Evolutionary conservation across 225 moss, liverwort and hornwort genomes (phyloP).

Genomic region (Antitrichia curtipendula): DNA sequence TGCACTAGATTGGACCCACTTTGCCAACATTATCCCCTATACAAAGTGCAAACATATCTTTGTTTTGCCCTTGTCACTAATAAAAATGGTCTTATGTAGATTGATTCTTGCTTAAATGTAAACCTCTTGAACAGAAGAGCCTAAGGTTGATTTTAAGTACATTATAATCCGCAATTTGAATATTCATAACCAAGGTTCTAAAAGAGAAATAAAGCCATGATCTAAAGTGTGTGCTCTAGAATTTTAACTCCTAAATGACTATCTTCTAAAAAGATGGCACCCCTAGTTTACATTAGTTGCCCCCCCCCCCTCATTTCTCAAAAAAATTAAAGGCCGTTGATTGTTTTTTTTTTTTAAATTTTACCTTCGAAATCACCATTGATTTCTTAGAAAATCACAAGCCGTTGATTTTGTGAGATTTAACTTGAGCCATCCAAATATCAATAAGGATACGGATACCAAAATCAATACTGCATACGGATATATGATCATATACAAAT

Average conservation of each 20-base stretch:
- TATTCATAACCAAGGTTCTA: background rate
- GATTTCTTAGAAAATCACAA: too few relatives aligned
- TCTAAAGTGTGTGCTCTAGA: background rate
- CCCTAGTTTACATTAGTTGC: too few relatives aligned
- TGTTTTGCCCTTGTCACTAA: background rate
- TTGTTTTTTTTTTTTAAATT: too few relatives aligned
- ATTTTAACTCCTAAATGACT: background rate
- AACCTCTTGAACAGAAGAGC: background rate
- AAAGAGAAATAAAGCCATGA: background rate
- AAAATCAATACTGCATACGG: too few relatives aligned
- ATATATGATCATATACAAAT: too few relatives aligned
- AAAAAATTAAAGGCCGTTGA: too few relatives aligned
- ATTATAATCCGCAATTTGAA: background rate
- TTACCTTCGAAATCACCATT: too few relatives aligned
- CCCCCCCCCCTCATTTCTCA: too few relatives aligned
- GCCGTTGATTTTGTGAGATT: too few relatives aligned
- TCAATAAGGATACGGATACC: too few relatives aligned
- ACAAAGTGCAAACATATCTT: background rate
- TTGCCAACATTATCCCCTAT: background rate
- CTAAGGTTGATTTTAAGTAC: background rate
- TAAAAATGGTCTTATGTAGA: background rate
- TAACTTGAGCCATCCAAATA: too few relatives aligned
- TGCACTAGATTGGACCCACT: rapidly evolving
- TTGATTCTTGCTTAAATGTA: background rate
- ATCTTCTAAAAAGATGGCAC: too few relatives aligned